phyloP scores from a whole-genome alignment of 441 rosid species.

The Macaranga tanarius region DNA sequence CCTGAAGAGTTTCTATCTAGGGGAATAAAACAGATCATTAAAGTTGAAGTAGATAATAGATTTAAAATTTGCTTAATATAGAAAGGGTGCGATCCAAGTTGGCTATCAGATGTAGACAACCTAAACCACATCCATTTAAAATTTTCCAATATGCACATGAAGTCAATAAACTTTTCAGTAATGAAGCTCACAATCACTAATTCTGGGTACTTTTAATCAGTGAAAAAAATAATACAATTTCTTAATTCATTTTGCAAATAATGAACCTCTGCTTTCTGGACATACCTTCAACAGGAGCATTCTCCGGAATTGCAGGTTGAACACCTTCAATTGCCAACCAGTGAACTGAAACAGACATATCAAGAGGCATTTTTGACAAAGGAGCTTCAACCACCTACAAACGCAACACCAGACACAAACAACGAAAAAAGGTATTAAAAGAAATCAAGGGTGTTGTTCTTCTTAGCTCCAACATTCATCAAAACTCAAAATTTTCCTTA shows the following conservation, averaged over 20 bases:
- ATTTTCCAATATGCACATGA: background rate
- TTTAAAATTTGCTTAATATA: background rate
- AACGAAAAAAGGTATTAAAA: background rate
- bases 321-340: constrained; percentile 99
- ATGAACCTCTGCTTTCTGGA: background rate
- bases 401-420: constrained; percentile 12
- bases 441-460: background rate
- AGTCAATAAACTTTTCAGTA: background rate
- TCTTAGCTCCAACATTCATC: background rate
- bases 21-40: background rate
- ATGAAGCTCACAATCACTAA: background rate
- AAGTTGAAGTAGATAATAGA: background rate
- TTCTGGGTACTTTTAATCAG: background rate
- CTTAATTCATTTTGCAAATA: background rate
- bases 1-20: background rate
- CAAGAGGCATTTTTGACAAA: constrained; percentile 85
- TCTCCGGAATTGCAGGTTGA: constrained; percentile 94
- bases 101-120: constrained; percentile 8
- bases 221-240: background rate
- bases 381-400: constrained; percentile 86
- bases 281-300: constrained; percentile 80
- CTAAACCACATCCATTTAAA: background rate
- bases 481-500: constrained; percentile 35
- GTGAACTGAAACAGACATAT: constrained; percentile 65
- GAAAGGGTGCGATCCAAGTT: background rate